A percentile compares a stretch with the other conserved stretches of the same genome.
These are phyloP conservation scores for Blastocystis hominis DNA, from an alignment of 352 stramenopile species.

Conservation along the genomic window DNA sequence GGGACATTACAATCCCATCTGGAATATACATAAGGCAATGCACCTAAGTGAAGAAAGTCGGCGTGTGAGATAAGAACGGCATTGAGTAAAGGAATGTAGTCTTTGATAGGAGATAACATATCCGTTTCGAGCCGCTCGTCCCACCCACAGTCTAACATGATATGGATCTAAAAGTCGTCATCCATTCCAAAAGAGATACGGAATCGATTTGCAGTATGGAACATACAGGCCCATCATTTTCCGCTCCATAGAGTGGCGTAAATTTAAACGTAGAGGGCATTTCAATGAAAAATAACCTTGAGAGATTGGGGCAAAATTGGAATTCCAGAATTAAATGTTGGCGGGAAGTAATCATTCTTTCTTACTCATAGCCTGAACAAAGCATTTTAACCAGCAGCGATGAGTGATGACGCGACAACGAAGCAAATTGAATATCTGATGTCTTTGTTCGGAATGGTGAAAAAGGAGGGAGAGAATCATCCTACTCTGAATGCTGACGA, in stretches of 20 bases:
- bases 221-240: slow-evolving; percentile 5
- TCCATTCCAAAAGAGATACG: background rate
- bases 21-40: slow-evolving; percentile 37
- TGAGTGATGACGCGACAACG: background rate
- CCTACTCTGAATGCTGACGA: background rate
- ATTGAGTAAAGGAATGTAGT: slow-evolving; percentile 60
- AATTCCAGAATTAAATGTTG: background rate
- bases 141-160: slow-evolving; percentile 64
- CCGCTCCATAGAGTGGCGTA: slow-evolving; percentile 25
- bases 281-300: background rate
- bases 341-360: background rate
- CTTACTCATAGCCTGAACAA: background rate
- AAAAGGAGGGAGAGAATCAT: background rate
- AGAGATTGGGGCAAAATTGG: background rate
- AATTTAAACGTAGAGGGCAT: slow-evolving; percentile 36
- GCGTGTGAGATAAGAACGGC: slow-evolving; percentile 63
- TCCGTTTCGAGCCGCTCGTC: slow-evolving; percentile 62
- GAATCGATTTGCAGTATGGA: slow-evolving; percentile 20
- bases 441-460: background rate
- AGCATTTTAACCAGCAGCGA: background rate
- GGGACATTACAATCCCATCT: background rate
- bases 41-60: slow-evolving; percentile 63
- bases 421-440: slow-evolving; percentile 41
- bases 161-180: slow-evolving; percentile 57
- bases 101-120: slow-evolving; percentile 60